Evolutionary conservation across 768 basidiomycete species (phyloP).

Genomic region (Crassisporium funariophilum): DNA sequence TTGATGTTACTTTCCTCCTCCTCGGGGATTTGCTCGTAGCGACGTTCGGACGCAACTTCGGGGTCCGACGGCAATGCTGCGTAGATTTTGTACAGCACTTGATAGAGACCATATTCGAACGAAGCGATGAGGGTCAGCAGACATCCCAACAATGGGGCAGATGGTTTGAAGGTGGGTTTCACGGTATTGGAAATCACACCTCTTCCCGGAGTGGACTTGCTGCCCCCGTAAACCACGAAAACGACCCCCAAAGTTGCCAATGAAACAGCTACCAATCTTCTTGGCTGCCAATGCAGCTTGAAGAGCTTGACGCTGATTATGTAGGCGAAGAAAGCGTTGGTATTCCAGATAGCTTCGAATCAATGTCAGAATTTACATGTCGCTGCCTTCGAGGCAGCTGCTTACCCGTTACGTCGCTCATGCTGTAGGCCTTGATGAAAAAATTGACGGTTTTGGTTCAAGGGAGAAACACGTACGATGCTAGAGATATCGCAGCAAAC

Average conservation of each 20-base stretch:
- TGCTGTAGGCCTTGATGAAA: no score
- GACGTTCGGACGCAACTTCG: constrained; percentile 42
- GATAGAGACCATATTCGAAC: constrained; percentile 73
- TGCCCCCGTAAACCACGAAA: constrained; percentile 82
- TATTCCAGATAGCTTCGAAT: constrained; percentile 72
- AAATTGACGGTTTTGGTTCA: constrained; percentile 8
- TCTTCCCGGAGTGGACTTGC: constrained; percentile 25
- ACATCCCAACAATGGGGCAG: constrained; percentile 71
- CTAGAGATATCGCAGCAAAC: constrained; percentile 70
- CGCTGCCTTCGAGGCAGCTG: constrained; percentile 16
- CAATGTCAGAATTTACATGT: constrained; percentile 10
- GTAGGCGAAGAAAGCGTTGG: constrained; percentile 91
- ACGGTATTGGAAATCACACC: constrained; percentile 12
- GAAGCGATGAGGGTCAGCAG: constrained; percentile 73
- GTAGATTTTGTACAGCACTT: constrained; percentile 84
- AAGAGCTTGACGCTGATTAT: constrained; percentile 77
- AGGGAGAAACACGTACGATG: constrained; percentile 61
- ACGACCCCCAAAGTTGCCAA: constrained; percentile 83
- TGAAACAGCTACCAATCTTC: constrained; percentile 69
- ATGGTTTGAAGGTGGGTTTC: constrained; percentile 29
- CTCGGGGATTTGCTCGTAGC: constrained; percentile 51
- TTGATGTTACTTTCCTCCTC: constrained; percentile 31
- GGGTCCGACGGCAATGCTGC: constrained; percentile 68
- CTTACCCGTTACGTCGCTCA: constrained; percentile 78
- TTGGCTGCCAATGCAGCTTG: constrained; percentile 60